Evolutionary conservation across 1,139 yeast genomes (phyloP).

Genomic region (Debaryomycetaceae sp.): DNA sequence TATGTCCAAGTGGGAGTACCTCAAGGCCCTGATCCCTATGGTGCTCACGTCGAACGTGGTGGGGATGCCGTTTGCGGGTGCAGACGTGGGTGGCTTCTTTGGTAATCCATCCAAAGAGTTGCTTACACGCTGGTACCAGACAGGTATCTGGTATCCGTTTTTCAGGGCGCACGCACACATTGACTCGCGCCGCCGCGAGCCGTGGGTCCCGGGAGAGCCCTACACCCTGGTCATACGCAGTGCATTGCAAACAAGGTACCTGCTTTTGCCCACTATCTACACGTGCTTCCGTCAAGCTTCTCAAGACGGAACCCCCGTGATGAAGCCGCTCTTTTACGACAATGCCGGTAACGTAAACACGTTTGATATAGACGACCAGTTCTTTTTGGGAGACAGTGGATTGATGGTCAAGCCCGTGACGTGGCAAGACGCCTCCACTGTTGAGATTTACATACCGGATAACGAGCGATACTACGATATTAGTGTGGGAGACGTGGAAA

Average conservation of each 20-base stretch:
- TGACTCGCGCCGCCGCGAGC: constrained; percentile 86
- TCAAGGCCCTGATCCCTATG: constrained; percentile 78
- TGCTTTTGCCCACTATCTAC: constrained; percentile 67
- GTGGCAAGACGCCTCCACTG: constrained; percentile 35
- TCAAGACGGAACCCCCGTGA: constrained; percentile 52
- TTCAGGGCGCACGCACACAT: constrained; percentile 96
- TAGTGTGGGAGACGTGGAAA: constrained; percentile 8
- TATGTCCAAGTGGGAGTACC: constrained; percentile 84
- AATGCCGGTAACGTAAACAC: constrained; percentile 39
- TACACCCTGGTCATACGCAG: constrained; percentile 57
- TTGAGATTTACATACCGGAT: constrained; percentile 55
- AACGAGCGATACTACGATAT: constrained; percentile 51
- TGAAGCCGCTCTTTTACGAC: constrained; percentile 67
- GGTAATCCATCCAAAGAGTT: constrained; percentile 80
- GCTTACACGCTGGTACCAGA: constrained; percentile 86
- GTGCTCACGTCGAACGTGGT: constrained; percentile 67
- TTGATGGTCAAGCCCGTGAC: constrained; percentile 77
- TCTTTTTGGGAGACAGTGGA: constrained; percentile 65
- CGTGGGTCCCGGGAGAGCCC: constrained; percentile 77
- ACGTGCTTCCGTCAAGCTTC: constrained; percentile 68
- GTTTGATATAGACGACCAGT: constrained; percentile 70
- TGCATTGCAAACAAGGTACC: constrained; percentile 64
- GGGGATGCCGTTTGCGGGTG: constrained; percentile 91
- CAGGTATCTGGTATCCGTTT: constrained; percentile 93
- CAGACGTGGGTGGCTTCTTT: constrained; percentile 95